Base-by-base conservation (phyloP, 768 basidiomycete species). In the Mycena alexandri region DNA sequence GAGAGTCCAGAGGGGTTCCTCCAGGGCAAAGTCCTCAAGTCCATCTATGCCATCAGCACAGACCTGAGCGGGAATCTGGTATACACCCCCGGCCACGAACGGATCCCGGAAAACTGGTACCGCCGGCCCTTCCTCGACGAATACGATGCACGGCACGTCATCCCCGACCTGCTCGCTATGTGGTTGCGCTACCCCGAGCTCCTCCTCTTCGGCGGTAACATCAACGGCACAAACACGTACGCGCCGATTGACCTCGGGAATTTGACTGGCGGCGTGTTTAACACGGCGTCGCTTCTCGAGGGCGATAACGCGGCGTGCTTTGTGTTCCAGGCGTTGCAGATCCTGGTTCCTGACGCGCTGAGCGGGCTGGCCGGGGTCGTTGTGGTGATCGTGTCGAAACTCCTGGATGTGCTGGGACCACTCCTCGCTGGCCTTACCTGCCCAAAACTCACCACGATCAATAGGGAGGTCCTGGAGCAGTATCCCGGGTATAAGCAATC, bases 401-500 rank as follows among this genome's bases (percentile, higher is more conserved):
- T 51, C 10, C 22, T 46, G 2, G 19, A 47, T 8, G 2, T 12
- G 0, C 8, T 54, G 7, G 53, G 17, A 42, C 5, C 25, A 29
- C 52, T 54, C 24, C 29, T 29, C 3, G 6, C 3, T 6, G 29
- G 29, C 29, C 29, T 29, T 29, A 44, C 24, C 8, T 63, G 62
- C 36, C 62, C 62, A 33, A 0, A 54, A 34, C 19, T 63, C 4
- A 33, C 34, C 43, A 34, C 25, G 43, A 10, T 55, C 1, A 17
- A 55, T 1, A 2, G 46, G 53, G 38, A 53, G 51, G n/a, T 33
- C 29, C 25, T 63, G 10, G 42, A 34, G 5, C 17, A 41, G n/a
- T 63, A 63, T 55, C 61, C 61, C 2, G 61, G 61, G 9, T 63
- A 63, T 24, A 61, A n/a, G n/a, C n/a, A n/a, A n/a, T n/a, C n/a